Percentiles rank a stretch among this genome's conserved stretches.
phyloP scores from a whole-genome alignment of 2,329 filamentous ascomycete species.

The Arachnomyces sp. region DNA sequence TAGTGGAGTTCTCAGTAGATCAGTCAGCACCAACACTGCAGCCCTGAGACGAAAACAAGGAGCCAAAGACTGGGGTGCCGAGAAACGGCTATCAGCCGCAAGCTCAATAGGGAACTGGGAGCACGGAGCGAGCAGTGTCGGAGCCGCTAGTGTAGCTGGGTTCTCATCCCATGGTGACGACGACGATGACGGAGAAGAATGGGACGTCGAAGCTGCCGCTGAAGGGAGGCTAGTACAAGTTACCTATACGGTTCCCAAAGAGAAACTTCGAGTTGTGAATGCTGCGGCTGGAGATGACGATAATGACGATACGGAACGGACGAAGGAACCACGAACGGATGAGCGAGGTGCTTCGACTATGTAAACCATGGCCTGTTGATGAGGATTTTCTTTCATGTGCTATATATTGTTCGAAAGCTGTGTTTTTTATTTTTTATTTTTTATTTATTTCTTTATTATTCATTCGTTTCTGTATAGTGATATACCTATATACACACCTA shows the following conservation, averaged over 20 bases:
- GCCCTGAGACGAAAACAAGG: constrained; percentile 45
- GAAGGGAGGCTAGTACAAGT: constrained; percentile 67
- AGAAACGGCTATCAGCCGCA: constrained; percentile 11
- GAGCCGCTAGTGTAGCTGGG: too few relatives aligned
- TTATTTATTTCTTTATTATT: not conserved
- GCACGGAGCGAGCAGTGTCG: too few relatives aligned
- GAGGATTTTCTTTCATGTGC: not conserved
- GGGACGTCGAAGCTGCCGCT: constrained; percentile 69
- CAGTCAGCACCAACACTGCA: constrained; percentile 42
- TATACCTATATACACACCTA: too few relatives aligned
- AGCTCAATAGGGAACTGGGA: too few relatives aligned
- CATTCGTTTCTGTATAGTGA: constrained; percentile 3
- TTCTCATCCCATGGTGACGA: constrained; percentile 9
- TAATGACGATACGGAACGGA: not conserved
- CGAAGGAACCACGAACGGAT: not conserved
- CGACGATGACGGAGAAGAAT: constrained; percentile 46
- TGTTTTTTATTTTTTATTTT: constrained; percentile 1
- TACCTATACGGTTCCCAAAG: constrained; percentile 90
- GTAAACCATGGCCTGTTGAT: constrained; percentile 7
- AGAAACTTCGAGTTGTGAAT: constrained; percentile 84
- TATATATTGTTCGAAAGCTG: not conserved
- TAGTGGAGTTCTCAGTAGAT: constrained; percentile 37
- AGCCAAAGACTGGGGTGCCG: constrained; percentile 45
- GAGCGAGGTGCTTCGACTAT: constrained; percentile 8
- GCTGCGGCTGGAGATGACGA: constrained; percentile 41